Conservation (phyloP, 805 yeast genomes). For the Candida montana region DNA sequence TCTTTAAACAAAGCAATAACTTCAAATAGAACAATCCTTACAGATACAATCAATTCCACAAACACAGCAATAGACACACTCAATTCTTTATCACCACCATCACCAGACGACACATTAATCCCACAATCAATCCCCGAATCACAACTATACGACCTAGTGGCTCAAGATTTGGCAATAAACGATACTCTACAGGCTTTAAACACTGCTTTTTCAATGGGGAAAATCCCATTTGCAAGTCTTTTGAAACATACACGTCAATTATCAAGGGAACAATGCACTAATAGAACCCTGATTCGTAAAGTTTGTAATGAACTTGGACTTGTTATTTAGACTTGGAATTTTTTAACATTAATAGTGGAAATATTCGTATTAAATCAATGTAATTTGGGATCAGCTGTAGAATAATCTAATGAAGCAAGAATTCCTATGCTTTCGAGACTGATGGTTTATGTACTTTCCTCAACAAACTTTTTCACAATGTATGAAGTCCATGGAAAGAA, state of each 20-base stretch:
- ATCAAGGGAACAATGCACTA: conserved; percentile 60
- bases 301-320: conserved; percentile 23
- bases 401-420: no score
- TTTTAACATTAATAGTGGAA: no score
- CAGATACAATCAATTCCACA: conserved; percentile 26
- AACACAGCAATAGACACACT: conserved; percentile 29
- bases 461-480: no score
- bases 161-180: conserved; percentile 64
- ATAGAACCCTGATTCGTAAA: conserved; percentile 42
- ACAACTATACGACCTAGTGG: conserved; percentile 58
- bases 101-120: conserved; percentile 39
- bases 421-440: no score
- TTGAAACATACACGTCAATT: conserved; percentile 40
- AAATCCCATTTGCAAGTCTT: conserved; percentile 37
- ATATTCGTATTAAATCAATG: no score
- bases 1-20: conserved; percentile 22
- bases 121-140: conserved; percentile 50
- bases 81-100: conserved; percentile 25
- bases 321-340: not conserved
- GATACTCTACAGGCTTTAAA: conserved; percentile 61
- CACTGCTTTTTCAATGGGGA: conserved; percentile 46
- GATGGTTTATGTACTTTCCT: no score
- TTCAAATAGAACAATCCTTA: conserved; percentile 26
- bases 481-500: no score
- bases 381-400: no score